Base-by-base conservation (phyloP, 1,284 basidiomycete species). In the Marasmius oreades region DNA sequence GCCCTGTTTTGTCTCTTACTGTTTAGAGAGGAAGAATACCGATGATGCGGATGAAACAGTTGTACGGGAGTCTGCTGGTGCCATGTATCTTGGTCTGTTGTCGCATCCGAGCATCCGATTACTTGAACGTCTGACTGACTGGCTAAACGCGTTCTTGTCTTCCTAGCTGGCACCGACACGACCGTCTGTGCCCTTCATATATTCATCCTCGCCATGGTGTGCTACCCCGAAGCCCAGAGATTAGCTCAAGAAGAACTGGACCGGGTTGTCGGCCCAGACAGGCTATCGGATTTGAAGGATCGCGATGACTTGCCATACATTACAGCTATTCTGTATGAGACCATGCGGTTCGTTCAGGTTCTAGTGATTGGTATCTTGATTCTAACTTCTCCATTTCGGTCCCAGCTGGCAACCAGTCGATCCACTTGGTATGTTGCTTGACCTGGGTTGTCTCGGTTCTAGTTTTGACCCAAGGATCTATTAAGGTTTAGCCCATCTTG, bases 271-370 rank as follows among this genome's bases (percentile, higher is more conserved):
- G 39, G 39, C 7, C 6, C 7, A 16, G 39, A 42, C n/a, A 42
- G 39, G 14, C 16, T 42, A 18, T 16, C 39, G 14, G n/a, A 7
- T 16, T 42, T 42, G 16, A 16, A 42, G 14, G 16, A 42, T 20
- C 6, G n/a, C 7, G n/a, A 42, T 16, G n/a, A 14, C 11, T 42
- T 42, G n/a, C 39, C 16, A 20, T 42, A 81, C 61, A 59, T 79
- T 6, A 71, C 76, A 22, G 81, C 81, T 0, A 57, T 84, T 6
- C 58, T 68, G 0, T 72, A 73, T 55, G 78, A 80, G 61, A 65
- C 73, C 0, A 47, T 78, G 45, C 69, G 78, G 3, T 81, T 12
- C 5, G 24, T 24, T n/a, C 6, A 18, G 7, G n/a, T 28, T 22
- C 8, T 22, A 39, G 14, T 31, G 20, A 8, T 39, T 11, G 20